Conservation (phyloP, 2,329 filamentous ascomycete genomes). For the Ceratocystis cubensis region DNA sequence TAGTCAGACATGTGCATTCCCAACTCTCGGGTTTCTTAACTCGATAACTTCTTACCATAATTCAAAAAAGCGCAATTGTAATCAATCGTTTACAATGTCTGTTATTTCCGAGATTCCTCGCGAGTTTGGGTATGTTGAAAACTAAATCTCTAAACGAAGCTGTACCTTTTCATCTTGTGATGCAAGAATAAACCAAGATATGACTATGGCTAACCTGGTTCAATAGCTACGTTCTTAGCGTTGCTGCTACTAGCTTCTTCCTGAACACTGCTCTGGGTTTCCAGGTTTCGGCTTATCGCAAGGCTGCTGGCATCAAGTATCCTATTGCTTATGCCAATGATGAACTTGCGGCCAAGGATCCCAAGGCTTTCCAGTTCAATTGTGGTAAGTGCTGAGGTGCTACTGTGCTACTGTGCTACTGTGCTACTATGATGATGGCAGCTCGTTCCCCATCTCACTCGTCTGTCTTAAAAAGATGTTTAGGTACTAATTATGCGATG, state of each 20-base stretch:
- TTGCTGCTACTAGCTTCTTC: slow-evolving; percentile 44
- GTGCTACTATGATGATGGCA: not conserved
- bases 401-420: not conserved
- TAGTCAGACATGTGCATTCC: too few species aligned
- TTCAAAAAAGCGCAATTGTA: too few species aligned
- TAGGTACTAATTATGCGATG: not conserved
- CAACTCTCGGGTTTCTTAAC: too few species aligned
- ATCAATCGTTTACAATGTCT: slow-evolving; percentile 30
- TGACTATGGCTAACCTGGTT: slow-evolving; percentile 8
- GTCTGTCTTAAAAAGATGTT: not conserved
- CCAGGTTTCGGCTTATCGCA: slow-evolving; percentile 39
- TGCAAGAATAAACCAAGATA: not conserved
- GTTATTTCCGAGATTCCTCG: slow-evolving; percentile 34
- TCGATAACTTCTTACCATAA: too few species aligned
- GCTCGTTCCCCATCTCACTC: not conserved
- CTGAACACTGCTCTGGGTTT: slow-evolving; percentile 42
- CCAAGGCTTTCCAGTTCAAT: slow-evolving; percentile 47
- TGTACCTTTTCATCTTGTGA: not conserved
- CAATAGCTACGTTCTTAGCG: slow-evolving; percentile 48
- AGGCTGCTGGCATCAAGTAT: slow-evolving; percentile 41
- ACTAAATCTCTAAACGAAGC: not conserved
- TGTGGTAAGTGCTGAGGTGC: slow-evolving; percentile 36
- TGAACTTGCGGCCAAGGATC: slow-evolving; percentile 43
- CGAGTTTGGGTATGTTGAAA: slow-evolving; percentile 38
- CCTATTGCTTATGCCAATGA: slow-evolving; percentile 44